Base-by-base conservation (phyloP, 202 grass and related monocot genomes). In the Setaria italica region DNA sequence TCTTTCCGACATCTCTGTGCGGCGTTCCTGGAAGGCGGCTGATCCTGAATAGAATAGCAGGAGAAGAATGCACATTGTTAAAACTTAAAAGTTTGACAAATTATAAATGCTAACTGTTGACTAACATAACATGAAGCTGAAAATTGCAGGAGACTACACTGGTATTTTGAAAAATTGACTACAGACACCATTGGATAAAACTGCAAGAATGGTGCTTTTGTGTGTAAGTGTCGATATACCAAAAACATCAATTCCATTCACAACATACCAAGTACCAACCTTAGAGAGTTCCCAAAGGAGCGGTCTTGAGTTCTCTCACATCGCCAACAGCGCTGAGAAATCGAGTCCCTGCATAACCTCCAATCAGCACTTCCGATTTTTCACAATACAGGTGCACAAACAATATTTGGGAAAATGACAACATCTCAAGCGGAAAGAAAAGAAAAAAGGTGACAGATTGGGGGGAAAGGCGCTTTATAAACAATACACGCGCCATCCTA, bases 41-140 rank as follows among this genome's bases (percentile, higher is more conserved):
- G 21, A 54, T 16, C 77, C 84, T 86, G 84, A 80, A 80, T 16
- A 56, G 19, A 66, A 63, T 4, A 80, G 30, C 11, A 80, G 11
- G 7, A 43, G 34, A 73, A 16, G 47, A 57, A 56, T 19, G 13
- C 32, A 55, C 34, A 80, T 46, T 32, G 30, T 12, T 55, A 53
- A 73, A 68, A 79, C 20, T 12, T 55, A 53, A 73, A 68, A 79
- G 33, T 70, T 51, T 33, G 29, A 73, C 37, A 79, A 37, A 78
- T 42, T 32, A 19, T 34, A 79, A 19, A 20, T 35, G 9, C 7
- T 48, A n/a, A 42, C 15, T 8, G 16, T 8, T 77, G 68, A 20
- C 37, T 25, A 67, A 70, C 37, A 53, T 46, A 54, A 75, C 6
- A 56, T 67, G 10, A 32, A 67, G 62, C 16, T 16, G 12, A 37